Conservation (phyloP, 129 eudicot genomes). For the Chrysanthemum makinoi region DNA sequence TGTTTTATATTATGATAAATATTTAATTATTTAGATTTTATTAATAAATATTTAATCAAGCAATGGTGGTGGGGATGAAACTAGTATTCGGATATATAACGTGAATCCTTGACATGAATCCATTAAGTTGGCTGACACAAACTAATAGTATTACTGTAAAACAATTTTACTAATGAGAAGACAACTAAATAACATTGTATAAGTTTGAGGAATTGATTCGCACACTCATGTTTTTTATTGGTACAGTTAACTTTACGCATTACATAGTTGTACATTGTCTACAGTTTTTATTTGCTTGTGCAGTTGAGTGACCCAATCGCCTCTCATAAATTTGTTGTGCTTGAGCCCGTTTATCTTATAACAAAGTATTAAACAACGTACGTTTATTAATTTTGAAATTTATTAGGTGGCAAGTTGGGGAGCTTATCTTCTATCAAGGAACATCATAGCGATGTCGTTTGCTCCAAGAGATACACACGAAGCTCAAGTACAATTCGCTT, state of each 20-base stretch:
- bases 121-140: too few relatives aligned
- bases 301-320: too few relatives aligned
- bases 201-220: too few relatives aligned
- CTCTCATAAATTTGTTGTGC: too few relatives aligned
- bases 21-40: not conserved
- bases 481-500: constrained; percentile 89
- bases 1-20: not conserved
- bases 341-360: not conserved
- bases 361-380: not conserved
- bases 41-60: not conserved
- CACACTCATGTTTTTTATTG: too few relatives aligned
- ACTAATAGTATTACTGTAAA: too few relatives aligned
- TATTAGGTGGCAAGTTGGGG: constrained; percentile 96
- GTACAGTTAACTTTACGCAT: too few relatives aligned
- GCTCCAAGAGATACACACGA: constrained; percentile 96
- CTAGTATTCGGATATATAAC: not conserved
- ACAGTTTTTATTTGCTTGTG: too few relatives aligned
- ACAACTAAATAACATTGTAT: too few relatives aligned
- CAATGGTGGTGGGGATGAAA: not conserved
- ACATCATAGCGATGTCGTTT: constrained; percentile 78
- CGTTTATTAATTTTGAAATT: not conserved
- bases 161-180: too few relatives aligned
- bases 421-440: constrained; percentile 78
- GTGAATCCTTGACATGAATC: too few relatives aligned
- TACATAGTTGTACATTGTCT: too few relatives aligned